Evolutionary conservation across 768 basidiomycete genomes (phyloP).

Genomic region (Goffeauzyma gilvescens): DNA sequence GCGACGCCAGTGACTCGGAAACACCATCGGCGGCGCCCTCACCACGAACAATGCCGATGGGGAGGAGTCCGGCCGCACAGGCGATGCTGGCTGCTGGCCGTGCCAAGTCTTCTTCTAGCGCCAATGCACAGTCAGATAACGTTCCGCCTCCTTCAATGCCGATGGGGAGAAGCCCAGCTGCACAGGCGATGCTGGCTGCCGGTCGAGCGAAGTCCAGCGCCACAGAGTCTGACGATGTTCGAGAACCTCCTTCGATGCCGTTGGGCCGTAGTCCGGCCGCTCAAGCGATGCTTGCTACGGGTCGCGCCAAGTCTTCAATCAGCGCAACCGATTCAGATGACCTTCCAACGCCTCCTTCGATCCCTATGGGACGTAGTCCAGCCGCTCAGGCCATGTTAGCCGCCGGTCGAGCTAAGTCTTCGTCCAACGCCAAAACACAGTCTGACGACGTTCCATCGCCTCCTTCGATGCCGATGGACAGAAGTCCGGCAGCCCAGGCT

Average conservation of each 20-base stretch:
- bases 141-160: conserved; percentile 21
- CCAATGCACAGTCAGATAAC: conserved; percentile 9
- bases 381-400: background rate
- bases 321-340: no score
- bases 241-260: conserved; percentile 19
- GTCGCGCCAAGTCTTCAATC: no score
- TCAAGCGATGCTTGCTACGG: conserved; percentile 7
- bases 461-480: conserved; percentile 18
- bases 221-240: conserved; percentile 11
- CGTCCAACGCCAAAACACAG: background rate
- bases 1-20: background rate
- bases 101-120: background rate
- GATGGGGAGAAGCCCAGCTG: conserved; percentile 21
- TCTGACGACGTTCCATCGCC: conserved; percentile 19
- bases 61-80: conserved; percentile 1
- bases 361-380: conserved; percentile 9
- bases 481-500: conserved; percentile 21
- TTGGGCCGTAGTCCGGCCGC: conserved; percentile 23
- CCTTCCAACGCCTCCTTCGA: conserved; percentile 12
- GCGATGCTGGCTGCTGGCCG: background rate
- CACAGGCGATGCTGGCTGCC: conserved; percentile 12
- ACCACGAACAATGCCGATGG: conserved; percentile 11
- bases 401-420: background rate
- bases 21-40: conserved; percentile 10
- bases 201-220: conserved; percentile 6